A percentile compares a stretch with the other conserved stretches of the same genome.
Conservation (phyloP, 1,139 yeast species). For the Blastobotrys raffinosifermentans region DNA sequence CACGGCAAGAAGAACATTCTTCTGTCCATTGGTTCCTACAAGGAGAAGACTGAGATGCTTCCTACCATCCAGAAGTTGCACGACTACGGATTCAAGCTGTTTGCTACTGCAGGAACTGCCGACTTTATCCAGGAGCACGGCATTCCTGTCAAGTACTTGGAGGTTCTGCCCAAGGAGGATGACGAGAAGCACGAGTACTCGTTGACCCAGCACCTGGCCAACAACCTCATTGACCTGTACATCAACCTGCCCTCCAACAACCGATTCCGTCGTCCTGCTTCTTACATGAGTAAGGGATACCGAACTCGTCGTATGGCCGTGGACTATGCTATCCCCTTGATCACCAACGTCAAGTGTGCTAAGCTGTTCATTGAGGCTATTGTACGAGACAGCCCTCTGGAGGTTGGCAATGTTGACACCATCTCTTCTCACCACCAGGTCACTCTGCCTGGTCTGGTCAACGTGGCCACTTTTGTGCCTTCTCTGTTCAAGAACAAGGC, state of each 20-base stretch:
- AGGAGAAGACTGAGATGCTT: conserved; percentile 88
- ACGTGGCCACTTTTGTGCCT: conserved; percentile 76
- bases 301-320: conserved; percentile 99
- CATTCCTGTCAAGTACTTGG: conserved; percentile 91
- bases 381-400: conserved; percentile 58
- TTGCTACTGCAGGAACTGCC: conserved; percentile 99
- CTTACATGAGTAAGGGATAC: conserved; percentile 96
- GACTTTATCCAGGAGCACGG: conserved; percentile 95
- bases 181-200: conserved; percentile 86
- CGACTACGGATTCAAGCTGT: conserved; percentile 81
- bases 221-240: conserved; percentile 92
- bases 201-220: conserved; percentile 91
- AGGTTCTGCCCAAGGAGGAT: conserved; percentile 54
- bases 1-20: conserved; percentile 92
- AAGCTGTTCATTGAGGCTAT: conserved; percentile 92
- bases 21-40: conserved; percentile 93
- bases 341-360: conserved; percentile 96
- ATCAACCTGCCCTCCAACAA: conserved; percentile 95
- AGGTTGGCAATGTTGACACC: conserved; percentile 73
- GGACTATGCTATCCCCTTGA: conserved; percentile 95
- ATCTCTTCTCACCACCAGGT: conserved; percentile 86
- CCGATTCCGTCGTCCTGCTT: conserved; percentile 98
- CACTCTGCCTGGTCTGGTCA: conserved; percentile 80
- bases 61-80: conserved; percentile 79
- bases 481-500: conserved; percentile 45